A percentile compares a stretch with the other conserved stretches of the same genome.
phyloP scores from a whole-genome alignment of 2,329 filamentous ascomycete genomes.

The Penicillium sp. region DNA sequence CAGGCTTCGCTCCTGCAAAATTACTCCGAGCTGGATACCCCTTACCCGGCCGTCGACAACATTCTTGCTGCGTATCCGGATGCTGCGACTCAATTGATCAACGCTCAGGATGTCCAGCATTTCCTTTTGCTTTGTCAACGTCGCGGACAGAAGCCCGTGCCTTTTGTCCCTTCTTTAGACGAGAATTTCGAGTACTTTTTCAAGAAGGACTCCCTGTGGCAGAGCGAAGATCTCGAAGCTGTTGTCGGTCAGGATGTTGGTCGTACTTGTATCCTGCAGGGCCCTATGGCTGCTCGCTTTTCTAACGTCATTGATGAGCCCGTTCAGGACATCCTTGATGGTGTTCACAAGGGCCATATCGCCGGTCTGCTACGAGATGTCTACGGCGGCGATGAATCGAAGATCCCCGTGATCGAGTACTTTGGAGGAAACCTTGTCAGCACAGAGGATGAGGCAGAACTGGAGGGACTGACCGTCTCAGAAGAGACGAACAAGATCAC shows the following conservation, averaged over 20 bases:
- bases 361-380: constrained; percentile 69
- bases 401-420: constrained; percentile 84
- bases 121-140: constrained; percentile 90
- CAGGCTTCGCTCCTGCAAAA: constrained; percentile 80
- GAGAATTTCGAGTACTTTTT: constrained; percentile 99
- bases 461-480: constrained; percentile 79
- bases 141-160: constrained; percentile 89
- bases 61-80: constrained; percentile 81
- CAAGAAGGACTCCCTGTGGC: constrained; percentile 99
- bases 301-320: constrained; percentile 87
- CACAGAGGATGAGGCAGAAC: constrained; percentile 63
- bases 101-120: constrained; percentile 95
- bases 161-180: constrained; percentile 91
- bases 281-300: constrained; percentile 85
- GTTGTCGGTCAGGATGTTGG: constrained; percentile 95
- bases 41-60: constrained; percentile 69
- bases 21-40: constrained; percentile 79
- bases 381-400: constrained; percentile 65
- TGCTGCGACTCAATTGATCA: constrained; percentile 85
- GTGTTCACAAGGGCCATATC: constrained; percentile 85
- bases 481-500: constrained; percentile 73
- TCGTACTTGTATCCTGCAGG: constrained; percentile 91
- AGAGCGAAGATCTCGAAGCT: constrained; percentile 94
- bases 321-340: constrained; percentile 87
- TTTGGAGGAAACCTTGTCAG: constrained; percentile 82